Evolutionary conservation across 1,284 basidiomycete genomes (phyloP).

Genomic region (Sporisorium reilianum): DNA sequence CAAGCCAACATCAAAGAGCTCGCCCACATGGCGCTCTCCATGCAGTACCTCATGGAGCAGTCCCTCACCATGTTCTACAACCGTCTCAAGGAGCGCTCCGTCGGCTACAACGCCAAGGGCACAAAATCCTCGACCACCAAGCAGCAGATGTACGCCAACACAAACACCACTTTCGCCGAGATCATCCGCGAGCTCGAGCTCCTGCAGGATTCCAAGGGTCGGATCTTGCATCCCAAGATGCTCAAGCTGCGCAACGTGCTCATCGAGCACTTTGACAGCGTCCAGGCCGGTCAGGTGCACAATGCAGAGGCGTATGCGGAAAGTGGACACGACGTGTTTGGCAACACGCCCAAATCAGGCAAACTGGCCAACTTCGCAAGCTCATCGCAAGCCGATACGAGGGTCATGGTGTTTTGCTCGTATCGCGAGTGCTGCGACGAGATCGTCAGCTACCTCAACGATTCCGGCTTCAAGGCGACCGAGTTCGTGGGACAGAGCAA

Average conservation of each 20-base stretch:
- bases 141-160: slow-evolving; percentile 70
- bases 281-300: slow-evolving; percentile 73
- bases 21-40: slow-evolving; percentile 56
- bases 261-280: slow-evolving; percentile 55
- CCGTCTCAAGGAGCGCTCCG: slow-evolving; percentile 69
- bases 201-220: slow-evolving; percentile 71
- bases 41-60: slow-evolving; percentile 77
- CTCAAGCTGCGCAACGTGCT: slow-evolving; percentile 74
- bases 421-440: slow-evolving; percentile 91
- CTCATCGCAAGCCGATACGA: slow-evolving; percentile 72
- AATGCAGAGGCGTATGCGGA: slow-evolving; percentile 74
- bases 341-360: slow-evolving; percentile 50
- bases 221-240: slow-evolving; percentile 90
- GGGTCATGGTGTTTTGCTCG: slow-evolving; percentile 96
- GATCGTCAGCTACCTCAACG: slow-evolving; percentile 77
- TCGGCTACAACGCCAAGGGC: slow-evolving; percentile 62
- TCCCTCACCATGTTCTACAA: slow-evolving; percentile 70
- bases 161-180: slow-evolving; percentile 76
- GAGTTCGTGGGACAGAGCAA: slow-evolving; percentile 91
- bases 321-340: slow-evolving; percentile 61
- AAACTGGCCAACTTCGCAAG: slow-evolving; percentile 21
- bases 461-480: slow-evolving; percentile 76
- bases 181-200: slow-evolving; percentile 77
- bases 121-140: slow-evolving; percentile 67
- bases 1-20: slow-evolving; percentile 47